A percentile compares a stretch with the other conserved stretches of the same genome.
Conservation (phyloP, 768 basidiomycete species). For the Leccinum uliginosum region DNA sequence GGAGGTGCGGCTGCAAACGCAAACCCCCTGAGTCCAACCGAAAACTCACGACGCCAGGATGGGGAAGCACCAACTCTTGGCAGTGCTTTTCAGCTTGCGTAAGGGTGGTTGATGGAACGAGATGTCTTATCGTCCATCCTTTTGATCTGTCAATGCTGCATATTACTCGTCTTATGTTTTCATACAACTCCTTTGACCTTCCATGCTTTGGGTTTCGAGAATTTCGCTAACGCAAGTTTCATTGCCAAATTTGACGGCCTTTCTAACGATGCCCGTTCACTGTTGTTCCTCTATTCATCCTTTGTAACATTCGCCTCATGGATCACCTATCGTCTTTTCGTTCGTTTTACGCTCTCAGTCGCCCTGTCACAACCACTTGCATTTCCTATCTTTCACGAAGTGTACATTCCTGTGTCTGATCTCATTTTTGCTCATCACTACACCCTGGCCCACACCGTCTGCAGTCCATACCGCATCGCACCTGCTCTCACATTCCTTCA, state of each 20-base stretch:
- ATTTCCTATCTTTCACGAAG: conserved; percentile 1
- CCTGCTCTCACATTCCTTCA: conserved; percentile 7
- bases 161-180: conserved; percentile 1
- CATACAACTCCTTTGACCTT: background rate
- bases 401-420: background rate
- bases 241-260: background rate
- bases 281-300: background rate
- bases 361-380: background rate
- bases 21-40: conserved; percentile 37
- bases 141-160: conserved; percentile 10
- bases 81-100: conserved; percentile 70
- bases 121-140: conserved; percentile 1
- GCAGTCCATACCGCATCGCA: background rate
- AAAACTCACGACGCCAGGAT: conserved; percentile 18
- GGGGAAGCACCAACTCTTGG: conserved; percentile 44
- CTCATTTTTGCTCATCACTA: background rate
- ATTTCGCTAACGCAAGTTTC: background rate
- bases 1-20: conserved; percentile 38
- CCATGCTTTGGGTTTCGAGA: background rate
- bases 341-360: conserved; percentile 3
- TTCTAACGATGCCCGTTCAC: background rate
- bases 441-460: background rate
- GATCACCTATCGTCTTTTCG: conserved; percentile 4
- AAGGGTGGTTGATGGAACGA: conserved; percentile 11
- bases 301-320: background rate